Conservation (phyloP, 257 asterid species). For the Solanum paucissectum region DNA sequence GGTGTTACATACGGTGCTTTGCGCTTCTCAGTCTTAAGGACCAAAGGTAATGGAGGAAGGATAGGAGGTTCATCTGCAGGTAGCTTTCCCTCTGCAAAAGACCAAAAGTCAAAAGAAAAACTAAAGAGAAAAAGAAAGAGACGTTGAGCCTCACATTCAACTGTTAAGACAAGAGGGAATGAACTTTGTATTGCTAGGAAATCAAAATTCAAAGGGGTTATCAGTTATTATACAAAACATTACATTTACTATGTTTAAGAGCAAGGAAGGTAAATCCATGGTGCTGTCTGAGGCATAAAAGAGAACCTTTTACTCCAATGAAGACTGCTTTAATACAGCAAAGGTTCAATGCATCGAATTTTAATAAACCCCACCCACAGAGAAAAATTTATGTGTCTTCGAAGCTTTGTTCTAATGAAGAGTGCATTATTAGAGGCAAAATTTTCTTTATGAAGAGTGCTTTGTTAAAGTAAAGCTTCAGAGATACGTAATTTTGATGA, state of each 20-base stretch:
- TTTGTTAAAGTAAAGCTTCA: background rate
- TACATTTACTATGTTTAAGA: background rate
- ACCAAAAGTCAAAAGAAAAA: background rate
- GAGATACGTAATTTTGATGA: background rate
- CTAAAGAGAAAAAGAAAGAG: background rate
- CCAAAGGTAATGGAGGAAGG: conserved; percentile 78
- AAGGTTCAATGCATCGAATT: background rate
- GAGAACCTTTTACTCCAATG: background rate
- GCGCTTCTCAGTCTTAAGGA: conserved; percentile 75
- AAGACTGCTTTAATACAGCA: background rate
- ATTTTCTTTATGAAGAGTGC: background rate
- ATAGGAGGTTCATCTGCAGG: conserved; percentile 76
- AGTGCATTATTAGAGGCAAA: background rate
- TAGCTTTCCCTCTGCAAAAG: conserved; percentile 77
- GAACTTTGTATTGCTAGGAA: background rate
- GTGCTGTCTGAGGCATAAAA: background rate
- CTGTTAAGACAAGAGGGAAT: background rate
- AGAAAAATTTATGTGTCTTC: background rate
- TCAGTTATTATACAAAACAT: background rate
- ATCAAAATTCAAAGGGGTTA: background rate
- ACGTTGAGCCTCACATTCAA: background rate
- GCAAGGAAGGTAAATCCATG: background rate
- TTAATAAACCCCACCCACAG: background rate
- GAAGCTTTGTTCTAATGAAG: background rate
- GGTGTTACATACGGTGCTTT: conserved; percentile 43